Base-by-base conservation (phyloP, 2,329 filamentous ascomycete genomes). In the Monosporascus sp. region DNA sequence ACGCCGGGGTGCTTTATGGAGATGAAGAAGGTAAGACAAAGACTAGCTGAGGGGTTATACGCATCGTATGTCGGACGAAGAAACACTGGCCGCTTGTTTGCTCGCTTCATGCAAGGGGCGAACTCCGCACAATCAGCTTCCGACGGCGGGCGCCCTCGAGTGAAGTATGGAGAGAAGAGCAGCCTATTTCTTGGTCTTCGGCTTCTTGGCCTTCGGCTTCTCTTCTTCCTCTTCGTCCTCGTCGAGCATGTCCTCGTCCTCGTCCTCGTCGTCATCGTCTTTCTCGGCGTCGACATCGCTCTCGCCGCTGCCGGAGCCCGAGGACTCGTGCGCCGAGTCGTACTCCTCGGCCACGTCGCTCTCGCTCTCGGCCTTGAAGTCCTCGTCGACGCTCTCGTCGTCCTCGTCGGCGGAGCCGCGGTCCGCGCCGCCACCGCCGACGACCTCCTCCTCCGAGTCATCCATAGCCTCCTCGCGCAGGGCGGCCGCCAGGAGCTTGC, bases 301-400 rank as follows among this genome's bases (percentile, higher is more conserved):
- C 65, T 86, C 86, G 44, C 82, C 86, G 61, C 83, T 86, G 52
- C 80, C 86, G 19, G 81, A 85, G 14, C 88, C 91, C 49, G 85
- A 89, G 67, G 91, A 96, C 68, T 96, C 90, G 67, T 97, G 93
- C 46, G 84, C 87, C 51, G 89, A 93, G 72, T 99, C 94, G 63
- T 85, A 99, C 69, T 99, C 95, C 72, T 99, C 94, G 1, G 93
- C 94, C 2, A 97, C 92, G 62, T 99, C 94, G 51, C 89, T 95
- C 60, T 99, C 94, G 16, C 88, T 92, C 57, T 95, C 91, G 6
- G 88, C 90, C 63, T 88, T 83, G 79, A 99, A 99, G 74, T 99
- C 94, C 70, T 99, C 94, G 64, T 99, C 94, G 8, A 92, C 85
- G 56, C 88, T 93, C 76, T 97, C 93, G 67, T 93, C 89, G 65